Conservation (phyloP, 345 rosid genomes). For the Brassica cretica region DNA sequence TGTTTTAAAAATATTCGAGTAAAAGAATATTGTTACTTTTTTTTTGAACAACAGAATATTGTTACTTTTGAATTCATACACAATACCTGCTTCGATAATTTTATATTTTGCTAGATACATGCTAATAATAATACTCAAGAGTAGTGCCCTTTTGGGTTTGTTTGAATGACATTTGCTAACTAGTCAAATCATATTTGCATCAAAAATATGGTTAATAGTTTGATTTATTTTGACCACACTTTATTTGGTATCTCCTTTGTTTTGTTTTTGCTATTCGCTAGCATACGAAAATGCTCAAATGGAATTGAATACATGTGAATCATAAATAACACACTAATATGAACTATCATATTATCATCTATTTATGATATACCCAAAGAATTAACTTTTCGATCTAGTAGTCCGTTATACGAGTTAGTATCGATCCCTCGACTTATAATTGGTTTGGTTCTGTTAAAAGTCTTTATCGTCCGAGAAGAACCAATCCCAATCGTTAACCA, state of each 20-base stretch:
- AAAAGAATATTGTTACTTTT: not conserved
- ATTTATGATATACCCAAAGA: not conserved
- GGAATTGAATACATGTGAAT: not conserved
- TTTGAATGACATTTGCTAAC: slow-evolving; percentile 4
- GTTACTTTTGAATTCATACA: slow-evolving; percentile 17
- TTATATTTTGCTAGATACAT: not conserved
- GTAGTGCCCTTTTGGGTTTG: not conserved
- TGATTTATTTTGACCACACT: not conserved
- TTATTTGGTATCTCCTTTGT: not conserved
- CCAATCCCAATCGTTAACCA: not conserved
- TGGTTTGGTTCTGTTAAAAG: not conserved
- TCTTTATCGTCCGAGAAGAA: slow-evolving; percentile 2
- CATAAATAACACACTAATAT: not conserved
- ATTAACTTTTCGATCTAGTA: not conserved
- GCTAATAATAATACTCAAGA: not conserved
- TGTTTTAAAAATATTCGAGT: not conserved
- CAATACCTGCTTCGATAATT: not conserved
- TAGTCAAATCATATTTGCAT: slow-evolving; percentile 7
- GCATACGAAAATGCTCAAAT: not conserved
- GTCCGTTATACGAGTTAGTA: not conserved
- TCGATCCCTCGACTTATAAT: not conserved
- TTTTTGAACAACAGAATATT: not conserved
- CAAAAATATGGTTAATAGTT: not conserved
- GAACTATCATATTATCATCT: not conserved
- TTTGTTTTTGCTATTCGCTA: not conserved